Evolutionary conservation across 768 basidiomycete genomes (phyloP), one percentile per base, ranked within the genome.

Genomic region (Lactifluus hygrophoroides): DNA sequence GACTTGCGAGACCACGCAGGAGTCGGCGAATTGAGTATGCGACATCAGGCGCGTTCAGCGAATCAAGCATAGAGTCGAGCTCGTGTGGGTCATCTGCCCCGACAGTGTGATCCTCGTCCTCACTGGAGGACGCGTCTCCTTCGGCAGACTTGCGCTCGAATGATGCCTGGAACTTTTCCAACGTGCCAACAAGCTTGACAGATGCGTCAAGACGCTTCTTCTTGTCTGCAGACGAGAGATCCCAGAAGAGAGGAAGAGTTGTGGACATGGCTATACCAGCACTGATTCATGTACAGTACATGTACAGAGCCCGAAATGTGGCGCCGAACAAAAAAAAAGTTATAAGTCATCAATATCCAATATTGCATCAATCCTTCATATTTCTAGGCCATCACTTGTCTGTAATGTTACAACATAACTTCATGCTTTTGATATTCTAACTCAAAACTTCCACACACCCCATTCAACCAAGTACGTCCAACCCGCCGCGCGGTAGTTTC

Each of bases 191-290:
- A 51, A 97, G 84, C 69, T 92, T 88, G 28, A 88, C 85, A 2
- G 94, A 94, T 14, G 94, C 88, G 65, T 86, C 83, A 35, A 95
- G 67, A 9, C 94, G 85, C 60, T 90, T 85, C 56, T 85, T 83
- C 73, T 84, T 90, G 19, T 81, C 82, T 1, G 82, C 75, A 2
- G 89, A 90, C 16, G 94, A 94, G 53, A 97, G 77, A 70, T 93
- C 78, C 94, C 94, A 96, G 79, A 94, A 97, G 34, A 96, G 79
- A 14, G 91, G 88, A 55, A 97, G 82, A 34, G 92, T 94, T 50
- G 92, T 93, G 37, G 88, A 82, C 83, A 92, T 90, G 46, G 54
- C 44, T 42, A 52, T 5, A 32, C n/a, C 13, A 23, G 35, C 37
- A n/a, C 9, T n/a, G n/a, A n/a, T n/a, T n/a, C n/a, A n/a, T n/a